phyloP scores from a whole-genome alignment of 2,329 filamentous ascomycete species.

The Thyridium curvatum region DNA sequence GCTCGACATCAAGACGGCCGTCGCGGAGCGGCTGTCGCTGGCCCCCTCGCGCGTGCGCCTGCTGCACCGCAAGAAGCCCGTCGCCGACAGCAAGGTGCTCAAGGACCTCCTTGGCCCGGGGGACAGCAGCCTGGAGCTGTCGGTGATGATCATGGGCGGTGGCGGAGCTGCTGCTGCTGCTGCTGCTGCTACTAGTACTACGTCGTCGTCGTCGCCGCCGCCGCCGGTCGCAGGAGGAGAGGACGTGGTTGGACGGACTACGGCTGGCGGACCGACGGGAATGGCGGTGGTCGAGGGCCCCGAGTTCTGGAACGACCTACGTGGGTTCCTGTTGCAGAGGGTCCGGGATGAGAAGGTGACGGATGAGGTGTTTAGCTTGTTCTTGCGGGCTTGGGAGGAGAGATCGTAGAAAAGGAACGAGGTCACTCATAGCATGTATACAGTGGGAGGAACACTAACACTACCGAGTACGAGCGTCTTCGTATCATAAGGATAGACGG shows the following conservation, averaged over 20 bases:
- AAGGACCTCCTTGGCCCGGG: constrained; percentile 62
- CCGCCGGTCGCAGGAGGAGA: constrained; percentile 16
- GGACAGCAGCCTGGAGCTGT: constrained; percentile 60
- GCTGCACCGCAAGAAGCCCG: constrained; percentile 80
- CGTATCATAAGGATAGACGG: too few species aligned
- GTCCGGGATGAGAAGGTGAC: constrained; percentile 65
- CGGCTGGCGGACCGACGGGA: constrained; percentile 48
- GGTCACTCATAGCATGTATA: background rate
- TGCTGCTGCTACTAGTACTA: constrained; percentile 15
- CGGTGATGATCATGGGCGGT: constrained; percentile 56
- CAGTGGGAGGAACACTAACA: too few species aligned
- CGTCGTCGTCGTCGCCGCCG: constrained; percentile 35
- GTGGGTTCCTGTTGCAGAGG: constrained; percentile 72
- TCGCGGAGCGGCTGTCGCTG: constrained; percentile 57
- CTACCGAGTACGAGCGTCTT: too few species aligned
- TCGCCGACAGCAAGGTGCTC: constrained; percentile 69
- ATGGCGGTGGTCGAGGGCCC: constrained; percentile 58
- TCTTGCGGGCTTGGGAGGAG: constrained; percentile 64
- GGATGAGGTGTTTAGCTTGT: constrained; percentile 57
- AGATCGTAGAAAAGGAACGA: constrained; percentile 14
- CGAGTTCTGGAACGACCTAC: constrained; percentile 82
- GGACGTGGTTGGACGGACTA: constrained; percentile 15
- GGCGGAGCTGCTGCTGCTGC: constrained; percentile 39
- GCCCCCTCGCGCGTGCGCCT: constrained; percentile 78
- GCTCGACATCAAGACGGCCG: constrained; percentile 68